phyloP scores from a whole-genome alignment of 495 filamentous ascomycete species.

The Achaetomiella virescens region DNA sequence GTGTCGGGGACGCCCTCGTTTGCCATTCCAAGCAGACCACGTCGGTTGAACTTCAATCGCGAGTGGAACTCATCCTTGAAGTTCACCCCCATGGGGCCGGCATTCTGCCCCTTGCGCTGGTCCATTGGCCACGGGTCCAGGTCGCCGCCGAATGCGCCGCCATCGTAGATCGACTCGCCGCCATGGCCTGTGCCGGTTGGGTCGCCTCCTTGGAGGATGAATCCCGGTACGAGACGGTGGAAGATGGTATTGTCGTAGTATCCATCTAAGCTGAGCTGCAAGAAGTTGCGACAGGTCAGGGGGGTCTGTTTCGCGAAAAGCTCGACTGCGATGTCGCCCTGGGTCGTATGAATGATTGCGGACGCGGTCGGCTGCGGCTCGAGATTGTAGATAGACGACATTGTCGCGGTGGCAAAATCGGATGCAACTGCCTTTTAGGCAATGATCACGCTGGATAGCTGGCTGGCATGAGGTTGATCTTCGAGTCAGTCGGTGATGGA shows the following conservation, averaged over 20 bases:
- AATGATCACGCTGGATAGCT: background rate
- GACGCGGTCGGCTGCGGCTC: conserved; percentile 91
- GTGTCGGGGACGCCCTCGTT: conserved; percentile 66
- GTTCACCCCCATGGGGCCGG: conserved; percentile 48
- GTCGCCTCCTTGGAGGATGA: conserved; percentile 89
- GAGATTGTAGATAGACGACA: conserved; percentile 88
- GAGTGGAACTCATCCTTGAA: conserved; percentile 90
- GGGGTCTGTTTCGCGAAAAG: conserved; percentile 93
- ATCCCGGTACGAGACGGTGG: conserved; percentile 85
- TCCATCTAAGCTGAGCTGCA: conserved; percentile 87
- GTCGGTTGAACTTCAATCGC: conserved; percentile 84
- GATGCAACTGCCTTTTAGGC: background rate
- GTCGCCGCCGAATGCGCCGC: conserved; percentile 64
- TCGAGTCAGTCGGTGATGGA: background rate
- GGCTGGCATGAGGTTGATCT: background rate
- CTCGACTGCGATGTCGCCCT: conserved; percentile 81
- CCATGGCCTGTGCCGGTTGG: conserved; percentile 81
- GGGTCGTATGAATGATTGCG: conserved; percentile 79
- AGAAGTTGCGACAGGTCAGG: conserved; percentile 87
- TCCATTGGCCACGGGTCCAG: conserved; percentile 57
- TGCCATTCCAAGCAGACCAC: conserved; percentile 91
- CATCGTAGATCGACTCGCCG: conserved; percentile 85
- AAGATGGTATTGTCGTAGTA: conserved; percentile 92
- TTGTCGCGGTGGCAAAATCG: conserved; percentile 28
- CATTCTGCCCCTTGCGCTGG: conserved; percentile 52